phyloP scores from a whole-genome alignment of 192 early-diverging fungal genomes.

The Diversispora eburnea region DNA sequence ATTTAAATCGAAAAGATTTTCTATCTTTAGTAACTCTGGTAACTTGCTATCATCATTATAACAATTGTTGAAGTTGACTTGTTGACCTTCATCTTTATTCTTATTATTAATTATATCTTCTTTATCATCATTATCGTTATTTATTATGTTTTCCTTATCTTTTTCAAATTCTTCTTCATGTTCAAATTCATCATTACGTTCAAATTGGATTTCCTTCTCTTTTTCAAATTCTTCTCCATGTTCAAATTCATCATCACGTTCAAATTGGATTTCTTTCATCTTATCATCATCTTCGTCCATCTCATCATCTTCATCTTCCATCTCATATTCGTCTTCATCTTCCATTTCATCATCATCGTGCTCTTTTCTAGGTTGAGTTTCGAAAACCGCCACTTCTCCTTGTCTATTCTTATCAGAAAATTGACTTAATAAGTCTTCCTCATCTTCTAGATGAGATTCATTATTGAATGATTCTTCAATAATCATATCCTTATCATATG shows the following conservation, averaged over 20 bases:
- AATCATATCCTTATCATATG: no score
- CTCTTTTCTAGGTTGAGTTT: background rate
- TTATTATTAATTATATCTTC: no score
- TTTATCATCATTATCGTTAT: background rate
- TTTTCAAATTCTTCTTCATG: background rate
- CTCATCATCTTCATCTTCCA: background rate
- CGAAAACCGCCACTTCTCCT: no score
- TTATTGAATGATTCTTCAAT: no score
- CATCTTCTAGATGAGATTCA: no score
- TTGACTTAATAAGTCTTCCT: no score
- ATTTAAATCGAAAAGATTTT: constrained; percentile 1
- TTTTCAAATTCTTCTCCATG: background rate
- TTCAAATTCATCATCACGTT: background rate
- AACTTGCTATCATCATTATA: background rate
- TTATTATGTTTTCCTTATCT: background rate
- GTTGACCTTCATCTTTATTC: no score
- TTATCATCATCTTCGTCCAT: background rate
- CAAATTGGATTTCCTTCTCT: background rate
- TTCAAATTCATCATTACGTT: background rate
- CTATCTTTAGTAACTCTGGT: background rate
- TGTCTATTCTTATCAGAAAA: no score
- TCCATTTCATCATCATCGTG: background rate
- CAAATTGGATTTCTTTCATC: background rate
- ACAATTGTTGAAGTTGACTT: no score
- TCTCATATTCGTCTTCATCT: background rate